Conservation (phyloP, 1,139 yeast genomes). For the Pichia sp. region DNA sequence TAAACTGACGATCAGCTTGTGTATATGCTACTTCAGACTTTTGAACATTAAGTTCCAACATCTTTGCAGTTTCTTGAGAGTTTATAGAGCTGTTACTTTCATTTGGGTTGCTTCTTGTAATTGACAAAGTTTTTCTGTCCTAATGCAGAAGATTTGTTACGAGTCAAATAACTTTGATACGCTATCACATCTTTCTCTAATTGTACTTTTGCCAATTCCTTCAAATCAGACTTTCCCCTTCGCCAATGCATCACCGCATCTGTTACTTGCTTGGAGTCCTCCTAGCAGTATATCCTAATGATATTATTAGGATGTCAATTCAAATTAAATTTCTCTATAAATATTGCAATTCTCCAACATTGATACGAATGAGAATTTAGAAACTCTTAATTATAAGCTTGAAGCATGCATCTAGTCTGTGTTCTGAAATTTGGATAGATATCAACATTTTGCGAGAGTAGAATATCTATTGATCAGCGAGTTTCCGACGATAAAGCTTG, state of each 20-base stretch:
- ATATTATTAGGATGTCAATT: too few relatives aligned
- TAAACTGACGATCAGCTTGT: slow-evolving; percentile 78
- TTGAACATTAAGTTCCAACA: slow-evolving; percentile 38
- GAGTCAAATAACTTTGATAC: slow-evolving; percentile 26
- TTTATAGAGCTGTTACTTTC: slow-evolving; percentile 6
- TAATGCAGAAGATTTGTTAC: too few relatives aligned
- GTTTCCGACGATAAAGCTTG: too few relatives aligned
- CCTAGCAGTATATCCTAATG: slow-evolving; percentile 85
- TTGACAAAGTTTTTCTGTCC: slow-evolving; percentile 19
- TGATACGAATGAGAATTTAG: too few relatives aligned
- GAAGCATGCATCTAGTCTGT: too few relatives aligned
- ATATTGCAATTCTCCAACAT: too few relatives aligned
- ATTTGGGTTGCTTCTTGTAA: slow-evolving; percentile 12
- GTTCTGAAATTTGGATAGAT: too few relatives aligned
- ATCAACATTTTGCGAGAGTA: too few relatives aligned
- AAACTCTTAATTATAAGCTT: too few relatives aligned
- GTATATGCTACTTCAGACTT: slow-evolving; percentile 64
- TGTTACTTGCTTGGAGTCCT: slow-evolving; percentile 92
- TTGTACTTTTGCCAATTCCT: slow-evolving; percentile 64
- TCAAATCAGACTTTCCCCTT: slow-evolving; percentile 80
- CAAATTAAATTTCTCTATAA: too few relatives aligned
- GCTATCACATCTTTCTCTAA: slow-evolving; percentile 38
- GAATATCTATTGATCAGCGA: too few relatives aligned
- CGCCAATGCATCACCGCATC: slow-evolving; percentile 99
- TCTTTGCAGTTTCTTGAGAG: slow-evolving; percentile 9